Conservation (phyloP, 306 rosid genomes). For the Cucurbita moschata region DNA sequence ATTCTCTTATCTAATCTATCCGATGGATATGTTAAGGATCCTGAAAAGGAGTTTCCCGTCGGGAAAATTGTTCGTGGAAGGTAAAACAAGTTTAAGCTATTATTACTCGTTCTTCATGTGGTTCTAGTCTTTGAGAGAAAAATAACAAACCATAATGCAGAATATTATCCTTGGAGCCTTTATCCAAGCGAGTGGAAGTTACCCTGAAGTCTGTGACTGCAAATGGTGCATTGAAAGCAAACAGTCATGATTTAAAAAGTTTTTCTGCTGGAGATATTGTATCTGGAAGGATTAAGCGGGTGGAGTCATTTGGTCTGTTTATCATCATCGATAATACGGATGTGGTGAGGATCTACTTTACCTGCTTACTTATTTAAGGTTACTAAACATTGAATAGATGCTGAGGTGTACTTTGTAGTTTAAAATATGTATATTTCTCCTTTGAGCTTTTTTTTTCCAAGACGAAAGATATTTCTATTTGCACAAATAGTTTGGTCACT, state of each 20-base stretch:
- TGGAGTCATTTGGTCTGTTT: constrained; percentile 82
- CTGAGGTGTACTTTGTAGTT: not conserved
- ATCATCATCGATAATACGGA: constrained; percentile 51
- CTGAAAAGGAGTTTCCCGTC: constrained; percentile 55
- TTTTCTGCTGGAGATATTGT: constrained; percentile 54
- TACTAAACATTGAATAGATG: not conserved
- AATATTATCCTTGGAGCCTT: constrained; percentile 73
- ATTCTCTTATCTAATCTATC: constrained; percentile 73
- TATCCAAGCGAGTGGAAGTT: constrained; percentile 78
- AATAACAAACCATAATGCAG: constrained; percentile 34
- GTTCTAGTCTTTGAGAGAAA: constrained; percentile 7
- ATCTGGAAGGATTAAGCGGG: constrained; percentile 67
- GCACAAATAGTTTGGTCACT: not conserved
- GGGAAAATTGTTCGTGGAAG: constrained; percentile 80
- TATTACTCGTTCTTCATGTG: not conserved
- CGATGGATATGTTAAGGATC: constrained; percentile 48
- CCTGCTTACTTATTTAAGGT: not conserved
- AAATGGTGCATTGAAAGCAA: constrained; percentile 23
- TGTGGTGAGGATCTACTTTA: constrained; percentile 31
- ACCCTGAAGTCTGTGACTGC: constrained; percentile 43
- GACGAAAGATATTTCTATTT: not conserved
- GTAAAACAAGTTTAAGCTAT: constrained; percentile 16
- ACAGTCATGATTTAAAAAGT: constrained; percentile 31
- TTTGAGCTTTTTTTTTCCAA: not conserved
- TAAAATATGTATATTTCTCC: not conserved